phyloP scores from a whole-genome alignment of 371 early-diverging fungal genomes.

The Mortierella sp. region DNA sequence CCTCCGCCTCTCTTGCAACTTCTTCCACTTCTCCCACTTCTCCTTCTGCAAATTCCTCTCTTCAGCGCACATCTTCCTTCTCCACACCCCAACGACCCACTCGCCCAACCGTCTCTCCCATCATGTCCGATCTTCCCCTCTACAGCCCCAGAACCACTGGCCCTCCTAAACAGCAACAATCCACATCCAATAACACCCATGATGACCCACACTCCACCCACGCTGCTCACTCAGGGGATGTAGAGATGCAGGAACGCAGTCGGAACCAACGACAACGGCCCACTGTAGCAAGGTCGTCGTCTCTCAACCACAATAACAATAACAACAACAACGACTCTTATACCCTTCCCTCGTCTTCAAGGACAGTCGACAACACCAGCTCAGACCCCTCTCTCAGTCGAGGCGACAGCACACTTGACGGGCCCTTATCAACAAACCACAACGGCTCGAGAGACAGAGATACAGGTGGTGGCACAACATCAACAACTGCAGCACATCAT shows the following conservation, averaged over 20 bases:
- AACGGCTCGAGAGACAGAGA: constrained; percentile 1
- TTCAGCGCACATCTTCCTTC: constrained; percentile 10
- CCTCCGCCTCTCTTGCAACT: neutral
- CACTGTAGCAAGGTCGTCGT: neutral
- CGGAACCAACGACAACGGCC: neutral
- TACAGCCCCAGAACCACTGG: neutral
- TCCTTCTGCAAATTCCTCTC: neutral
- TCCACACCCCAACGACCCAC: constrained; percentile 13
- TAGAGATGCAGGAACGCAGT: constrained; percentile 22
- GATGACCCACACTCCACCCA: neutral
- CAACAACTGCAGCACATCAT: neutral
- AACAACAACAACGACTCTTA: neutral
- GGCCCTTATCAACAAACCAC: constrained; percentile 7
- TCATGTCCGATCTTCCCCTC: constrained; percentile 3
- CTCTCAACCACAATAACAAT: neutral
- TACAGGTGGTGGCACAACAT: constrained; percentile 6
- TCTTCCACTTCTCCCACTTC: neutral
- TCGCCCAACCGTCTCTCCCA: constrained; percentile 6
- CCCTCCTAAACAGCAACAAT: constrained; percentile 4
- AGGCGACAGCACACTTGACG: neutral
- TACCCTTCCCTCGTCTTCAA: constrained; percentile 10
- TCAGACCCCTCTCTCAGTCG: neutral
- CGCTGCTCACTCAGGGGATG: neutral
- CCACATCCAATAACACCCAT: too few species aligned
- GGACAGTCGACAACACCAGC: neutral